Conservation (phyloP, 805 yeast species). For the Ogataea populi-albae region DNA sequence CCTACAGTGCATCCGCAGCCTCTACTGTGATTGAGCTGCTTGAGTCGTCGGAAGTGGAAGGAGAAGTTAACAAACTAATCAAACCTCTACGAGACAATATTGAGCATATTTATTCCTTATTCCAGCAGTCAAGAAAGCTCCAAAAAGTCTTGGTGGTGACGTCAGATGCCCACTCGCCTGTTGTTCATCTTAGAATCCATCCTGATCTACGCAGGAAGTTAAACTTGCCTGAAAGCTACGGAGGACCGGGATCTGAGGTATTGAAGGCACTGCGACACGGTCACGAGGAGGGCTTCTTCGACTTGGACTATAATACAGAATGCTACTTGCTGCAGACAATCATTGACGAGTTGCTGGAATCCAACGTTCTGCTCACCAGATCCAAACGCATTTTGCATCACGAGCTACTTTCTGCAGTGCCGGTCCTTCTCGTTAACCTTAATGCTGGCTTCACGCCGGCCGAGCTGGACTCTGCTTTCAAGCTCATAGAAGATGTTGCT, state of each 20-base stretch:
- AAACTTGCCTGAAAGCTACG: constrained; percentile 48
- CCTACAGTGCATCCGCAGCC: constrained; percentile 73
- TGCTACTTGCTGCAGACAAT: constrained; percentile 63
- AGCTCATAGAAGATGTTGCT: constrained; percentile 34
- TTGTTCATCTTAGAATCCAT: constrained; percentile 61
- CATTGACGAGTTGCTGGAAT: constrained; percentile 52
- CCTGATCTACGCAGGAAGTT: constrained; percentile 43
- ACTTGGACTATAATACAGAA: constrained; percentile 48
- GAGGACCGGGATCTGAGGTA: constrained; percentile 41
- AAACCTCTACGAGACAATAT: constrained; percentile 43
- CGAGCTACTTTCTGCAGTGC: constrained; percentile 68
- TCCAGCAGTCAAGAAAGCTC: constrained; percentile 39
- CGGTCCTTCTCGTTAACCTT: constrained; percentile 53
- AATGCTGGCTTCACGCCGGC: constrained; percentile 43
- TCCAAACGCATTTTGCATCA: constrained; percentile 64
- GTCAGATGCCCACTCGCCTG: constrained; percentile 61
- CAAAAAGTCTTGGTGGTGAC: constrained; percentile 45
- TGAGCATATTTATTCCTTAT: constrained; percentile 35
- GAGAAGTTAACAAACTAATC: constrained; percentile 34
- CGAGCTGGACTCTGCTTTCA: constrained; percentile 45
- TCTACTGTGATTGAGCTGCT: constrained; percentile 49
- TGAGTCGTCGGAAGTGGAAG: constrained; percentile 33
- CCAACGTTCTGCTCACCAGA: constrained; percentile 54
- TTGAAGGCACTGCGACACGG: constrained; percentile 44
- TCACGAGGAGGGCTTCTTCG: constrained; percentile 40